Evolutionary conservation across 768 basidiomycete genomes (phyloP).

Genomic region (Rhodotorula kratochvilovae): DNA sequence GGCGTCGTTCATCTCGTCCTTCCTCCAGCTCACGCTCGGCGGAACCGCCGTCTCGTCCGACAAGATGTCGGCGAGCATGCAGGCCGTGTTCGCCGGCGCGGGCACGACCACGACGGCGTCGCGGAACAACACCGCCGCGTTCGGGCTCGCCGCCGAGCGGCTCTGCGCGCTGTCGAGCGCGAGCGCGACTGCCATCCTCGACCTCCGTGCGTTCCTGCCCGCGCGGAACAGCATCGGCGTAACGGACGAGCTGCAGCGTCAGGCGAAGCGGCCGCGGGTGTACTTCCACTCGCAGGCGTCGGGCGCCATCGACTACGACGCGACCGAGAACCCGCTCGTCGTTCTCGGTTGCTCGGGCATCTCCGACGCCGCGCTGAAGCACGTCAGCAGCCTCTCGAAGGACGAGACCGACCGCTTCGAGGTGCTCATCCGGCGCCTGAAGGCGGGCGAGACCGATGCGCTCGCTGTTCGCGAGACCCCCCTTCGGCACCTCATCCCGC

Average conservation of each 20-base stretch:
- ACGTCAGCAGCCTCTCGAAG: not conserved
- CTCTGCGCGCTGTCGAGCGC: not conserved
- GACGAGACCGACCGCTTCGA: not conserved
- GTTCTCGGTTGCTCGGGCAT: not conserved
- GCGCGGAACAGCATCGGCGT: not conserved
- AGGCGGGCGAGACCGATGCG: not conserved
- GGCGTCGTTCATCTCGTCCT: not conserved
- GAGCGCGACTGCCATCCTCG: not conserved
- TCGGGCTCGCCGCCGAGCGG: not conserved
- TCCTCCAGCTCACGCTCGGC: conserved; percentile 1
- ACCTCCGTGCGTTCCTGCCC: not conserved
- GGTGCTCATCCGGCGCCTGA: not conserved
- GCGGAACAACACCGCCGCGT: not conserved
- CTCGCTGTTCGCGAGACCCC: not conserved
- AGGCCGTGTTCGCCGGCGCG: not conserved
- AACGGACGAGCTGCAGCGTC: not conserved
- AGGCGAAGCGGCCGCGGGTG: not conserved
- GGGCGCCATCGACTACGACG: not conserved
- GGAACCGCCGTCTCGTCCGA: too few relatives aligned
- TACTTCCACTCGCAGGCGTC: not conserved
- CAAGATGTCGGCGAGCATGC: not conserved
- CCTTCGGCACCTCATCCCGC: not conserved
- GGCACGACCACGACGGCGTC: not conserved
- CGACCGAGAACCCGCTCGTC: not conserved
- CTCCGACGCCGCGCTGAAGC: not conserved